A percentile compares a stretch with the other conserved stretches of the same genome.
Conservation (phyloP, 2,329 filamentous ascomycete species). For the Cladosporium colombiae region DNA sequence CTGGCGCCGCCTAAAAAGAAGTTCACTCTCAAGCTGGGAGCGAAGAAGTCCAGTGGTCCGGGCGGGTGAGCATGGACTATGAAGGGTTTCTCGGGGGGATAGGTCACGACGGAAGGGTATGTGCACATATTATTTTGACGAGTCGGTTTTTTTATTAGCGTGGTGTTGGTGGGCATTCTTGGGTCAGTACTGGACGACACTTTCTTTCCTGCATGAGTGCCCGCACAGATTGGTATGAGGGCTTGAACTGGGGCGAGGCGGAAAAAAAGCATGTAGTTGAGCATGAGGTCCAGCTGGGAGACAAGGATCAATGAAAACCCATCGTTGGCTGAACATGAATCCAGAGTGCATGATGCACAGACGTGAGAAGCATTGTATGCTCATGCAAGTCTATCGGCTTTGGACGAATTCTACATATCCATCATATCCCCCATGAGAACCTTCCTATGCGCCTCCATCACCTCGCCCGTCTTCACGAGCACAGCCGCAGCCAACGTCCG, state of each 20-base stretch:
- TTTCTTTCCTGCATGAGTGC: neutral
- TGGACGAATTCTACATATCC: neutral
- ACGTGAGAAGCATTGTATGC: neutral
- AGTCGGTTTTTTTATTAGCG: slow-evolving; percentile 4
- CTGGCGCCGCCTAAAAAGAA: slow-evolving; percentile 30
- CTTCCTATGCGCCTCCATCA: slow-evolving; percentile 78
- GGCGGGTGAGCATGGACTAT: neutral
- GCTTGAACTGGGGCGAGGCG: neutral
- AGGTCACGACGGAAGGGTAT: neutral
- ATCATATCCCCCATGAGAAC: slow-evolving; percentile 63
- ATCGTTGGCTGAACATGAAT: neutral
- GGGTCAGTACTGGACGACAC: neutral
- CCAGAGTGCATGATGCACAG: neutral
- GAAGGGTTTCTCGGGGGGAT: neutral
- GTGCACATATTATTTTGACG: neutral
- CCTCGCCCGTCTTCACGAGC: slow-evolving; percentile 75
- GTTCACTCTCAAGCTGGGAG: slow-evolving; percentile 29
- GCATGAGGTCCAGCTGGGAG: neutral
- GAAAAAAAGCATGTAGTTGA: neutral
- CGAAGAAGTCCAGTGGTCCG: slow-evolving; percentile 13
- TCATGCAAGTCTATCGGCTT: neutral
- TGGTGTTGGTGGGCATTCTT: slow-evolving; percentile 10
- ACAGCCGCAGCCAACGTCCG: slow-evolving; percentile 77
- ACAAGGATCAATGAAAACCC: neutral
- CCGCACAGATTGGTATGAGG: neutral